These are phyloP conservation scores for Phytophthora quininea DNA, from an alignment of 352 stramenopile species.

Conservation along the genomic window DNA sequence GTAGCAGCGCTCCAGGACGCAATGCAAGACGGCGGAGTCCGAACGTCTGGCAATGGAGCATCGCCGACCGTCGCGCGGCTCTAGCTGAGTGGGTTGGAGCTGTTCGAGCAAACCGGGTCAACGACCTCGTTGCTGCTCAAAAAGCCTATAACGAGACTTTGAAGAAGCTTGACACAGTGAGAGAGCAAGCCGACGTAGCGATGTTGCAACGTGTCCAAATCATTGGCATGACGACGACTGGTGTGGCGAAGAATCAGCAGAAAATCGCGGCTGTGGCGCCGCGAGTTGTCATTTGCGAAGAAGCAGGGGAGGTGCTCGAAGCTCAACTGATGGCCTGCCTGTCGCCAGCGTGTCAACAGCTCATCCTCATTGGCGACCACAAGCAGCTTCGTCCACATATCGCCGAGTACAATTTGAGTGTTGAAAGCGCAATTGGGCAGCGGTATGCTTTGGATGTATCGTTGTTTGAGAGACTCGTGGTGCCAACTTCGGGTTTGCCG, in stretches of 20 bases:
- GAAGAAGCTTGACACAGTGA: slow-evolving; percentile 38
- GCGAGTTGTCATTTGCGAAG: slow-evolving; percentile 85
- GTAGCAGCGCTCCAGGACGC: slow-evolving; percentile 8
- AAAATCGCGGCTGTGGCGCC: slow-evolving; percentile 62
- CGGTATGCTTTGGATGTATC: slow-evolving; percentile 79
- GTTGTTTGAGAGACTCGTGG: slow-evolving; percentile 83
- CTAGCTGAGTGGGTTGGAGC: slow-evolving; percentile 29
- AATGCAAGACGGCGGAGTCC: not conserved
- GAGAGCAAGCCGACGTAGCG: slow-evolving; percentile 33
- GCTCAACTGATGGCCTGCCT: slow-evolving; percentile 67
- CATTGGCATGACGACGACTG: slow-evolving; percentile 86
- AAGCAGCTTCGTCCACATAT: slow-evolving; percentile 83
- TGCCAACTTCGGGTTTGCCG: slow-evolving; percentile 14
- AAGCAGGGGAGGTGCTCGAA: slow-evolving; percentile 89
- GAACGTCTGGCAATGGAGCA: slow-evolving; percentile 42
- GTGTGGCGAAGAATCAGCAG: slow-evolving; percentile 73
- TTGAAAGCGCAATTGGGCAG: slow-evolving; percentile 50
- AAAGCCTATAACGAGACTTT: slow-evolving; percentile 32
- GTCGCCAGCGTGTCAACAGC: slow-evolving; percentile 68
- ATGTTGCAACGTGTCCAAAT: slow-evolving; percentile 48
- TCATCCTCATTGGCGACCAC: slow-evolving; percentile 91
- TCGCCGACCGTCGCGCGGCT: slow-evolving; percentile 28
- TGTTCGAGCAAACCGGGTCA: slow-evolving; percentile 20
- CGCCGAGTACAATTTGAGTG: slow-evolving; percentile 73
- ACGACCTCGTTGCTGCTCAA: slow-evolving; percentile 38